phyloP scores from a whole-genome alignment of 495 filamentous ascomycete species.

The Chaetomium fimeti region DNA sequence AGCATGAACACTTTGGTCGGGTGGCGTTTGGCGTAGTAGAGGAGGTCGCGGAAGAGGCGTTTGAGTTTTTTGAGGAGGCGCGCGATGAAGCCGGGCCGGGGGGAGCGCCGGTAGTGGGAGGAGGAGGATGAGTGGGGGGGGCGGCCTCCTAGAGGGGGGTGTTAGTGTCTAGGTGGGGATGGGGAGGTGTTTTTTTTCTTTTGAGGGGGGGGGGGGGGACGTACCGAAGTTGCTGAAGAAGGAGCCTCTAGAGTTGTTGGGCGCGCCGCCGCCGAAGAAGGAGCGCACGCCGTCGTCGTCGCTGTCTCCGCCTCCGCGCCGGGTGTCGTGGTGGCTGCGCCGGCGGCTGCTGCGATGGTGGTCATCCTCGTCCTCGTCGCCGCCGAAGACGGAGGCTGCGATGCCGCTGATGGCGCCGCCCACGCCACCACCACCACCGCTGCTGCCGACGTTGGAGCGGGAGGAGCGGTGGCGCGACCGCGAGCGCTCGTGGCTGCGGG shows the following conservation, averaged over 20 bases:
- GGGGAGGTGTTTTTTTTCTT: constrained; percentile 45
- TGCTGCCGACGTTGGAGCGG: constrained; percentile 23
- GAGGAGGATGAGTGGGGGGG: constrained; percentile 33
- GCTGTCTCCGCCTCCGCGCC: constrained; percentile 16
- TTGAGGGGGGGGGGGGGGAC: constrained; percentile 50
- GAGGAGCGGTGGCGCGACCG: constrained; percentile 27
- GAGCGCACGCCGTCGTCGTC: constrained; percentile 15
- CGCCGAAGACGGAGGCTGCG: constrained; percentile 41
- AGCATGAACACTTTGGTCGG: constrained; percentile 82
- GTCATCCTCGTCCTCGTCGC: constrained; percentile 32
- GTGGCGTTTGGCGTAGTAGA: constrained; percentile 71
- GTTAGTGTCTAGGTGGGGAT: constrained; percentile 48
- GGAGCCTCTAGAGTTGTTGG: constrained; percentile 43
- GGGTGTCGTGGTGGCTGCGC: constrained; percentile 28
- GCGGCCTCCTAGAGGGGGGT: constrained; percentile 4
- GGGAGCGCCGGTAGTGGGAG: constrained; percentile 69
- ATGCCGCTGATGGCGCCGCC: constrained; percentile 25
- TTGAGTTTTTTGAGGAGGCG: constrained; percentile 68
- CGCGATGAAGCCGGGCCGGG: constrained; percentile 71
- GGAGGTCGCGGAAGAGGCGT: constrained; percentile 69
- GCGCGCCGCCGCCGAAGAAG: constrained; percentile 11
- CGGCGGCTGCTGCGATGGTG: constrained; percentile 10
- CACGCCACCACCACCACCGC: too few species aligned
- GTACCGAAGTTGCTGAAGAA: constrained; percentile 50
- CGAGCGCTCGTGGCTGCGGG: constrained; percentile 28